Conservation (phyloP, 257 asterid species). For the Gentiana straminea region DNA sequence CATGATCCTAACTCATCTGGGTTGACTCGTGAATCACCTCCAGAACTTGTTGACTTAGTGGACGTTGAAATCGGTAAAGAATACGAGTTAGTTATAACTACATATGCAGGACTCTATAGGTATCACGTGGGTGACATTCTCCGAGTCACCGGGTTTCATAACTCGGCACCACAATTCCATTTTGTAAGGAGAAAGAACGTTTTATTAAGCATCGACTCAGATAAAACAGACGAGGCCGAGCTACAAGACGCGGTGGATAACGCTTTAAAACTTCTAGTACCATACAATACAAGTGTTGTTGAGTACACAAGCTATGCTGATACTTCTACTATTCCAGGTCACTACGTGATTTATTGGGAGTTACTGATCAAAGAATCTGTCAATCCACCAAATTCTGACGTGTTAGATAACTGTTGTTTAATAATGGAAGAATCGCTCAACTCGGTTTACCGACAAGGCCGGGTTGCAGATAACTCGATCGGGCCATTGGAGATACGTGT, state of each 20-base stretch:
- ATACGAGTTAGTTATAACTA: conserved; percentile 83
- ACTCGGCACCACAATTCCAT: conserved; percentile 81
- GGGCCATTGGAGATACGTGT: conserved; percentile 92
- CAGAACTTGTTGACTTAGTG: conserved; percentile 56
- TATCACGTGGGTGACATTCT: conserved; percentile 94
- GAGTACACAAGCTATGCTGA: conserved; percentile 96
- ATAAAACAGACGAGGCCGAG: conserved; percentile 95
- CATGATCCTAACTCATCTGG: conserved; percentile 36
- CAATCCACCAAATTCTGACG: conserved; percentile 31
- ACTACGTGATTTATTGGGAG: conserved; percentile 92
- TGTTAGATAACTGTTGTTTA: conserved; percentile 50
- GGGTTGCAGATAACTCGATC: conserved; percentile 78
- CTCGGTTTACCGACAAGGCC: conserved; percentile 90
- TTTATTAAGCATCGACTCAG: conserved; percentile 77
- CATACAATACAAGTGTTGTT: conserved; percentile 56
- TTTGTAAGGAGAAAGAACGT: conserved; percentile 85
- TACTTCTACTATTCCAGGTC: conserved; percentile 83
- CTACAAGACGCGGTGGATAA: conserved; percentile 69
- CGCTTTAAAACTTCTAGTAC: conserved; percentile 40
- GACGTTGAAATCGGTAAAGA: conserved; percentile 83
- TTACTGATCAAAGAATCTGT: conserved; percentile 43
- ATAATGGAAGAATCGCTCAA: conserved; percentile 90
- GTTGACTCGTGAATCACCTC: conserved; percentile 25
- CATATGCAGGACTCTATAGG: conserved; percentile 69
- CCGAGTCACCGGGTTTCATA: conserved; percentile 90